Percentiles rank a stretch among this genome's conserved stretches.
Conservation (phyloP, 1,284 basidiomycete genomes). For the Ceratobasidium sp. region DNA sequence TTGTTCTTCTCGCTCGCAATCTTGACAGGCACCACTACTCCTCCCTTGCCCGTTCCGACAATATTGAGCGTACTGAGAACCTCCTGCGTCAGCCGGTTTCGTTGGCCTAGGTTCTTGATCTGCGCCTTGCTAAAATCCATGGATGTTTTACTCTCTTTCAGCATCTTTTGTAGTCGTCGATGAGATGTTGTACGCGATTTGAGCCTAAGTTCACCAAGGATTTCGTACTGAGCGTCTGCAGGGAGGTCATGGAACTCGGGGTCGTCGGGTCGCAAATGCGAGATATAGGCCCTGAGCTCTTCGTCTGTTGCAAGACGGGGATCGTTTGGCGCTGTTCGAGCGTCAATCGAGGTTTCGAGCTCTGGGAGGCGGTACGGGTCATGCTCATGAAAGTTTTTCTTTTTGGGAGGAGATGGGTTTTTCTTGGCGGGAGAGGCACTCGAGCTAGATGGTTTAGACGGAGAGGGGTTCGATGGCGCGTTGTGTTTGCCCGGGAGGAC, state of each 20-base stretch:
- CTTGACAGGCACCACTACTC: constrained; percentile 88
- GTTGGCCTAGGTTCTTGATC: constrained; percentile 86
- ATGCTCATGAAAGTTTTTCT: constrained; percentile 68
- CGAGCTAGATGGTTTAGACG: constrained; percentile 53
- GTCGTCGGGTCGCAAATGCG: constrained; percentile 91
- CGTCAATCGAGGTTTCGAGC: constrained; percentile 58
- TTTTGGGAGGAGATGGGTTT: constrained; percentile 49
- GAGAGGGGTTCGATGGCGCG: constrained; percentile 43
- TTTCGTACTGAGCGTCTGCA: constrained; percentile 97
- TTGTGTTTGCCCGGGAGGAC: constrained; percentile 55
- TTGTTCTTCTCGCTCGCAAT: constrained; percentile 94
- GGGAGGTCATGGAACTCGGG: constrained; percentile 95
- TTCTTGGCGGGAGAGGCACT: constrained; percentile 61
- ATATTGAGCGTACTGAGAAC: constrained; percentile 93
- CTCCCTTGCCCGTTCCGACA: constrained; percentile 78
- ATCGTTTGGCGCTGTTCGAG: constrained; percentile 66
- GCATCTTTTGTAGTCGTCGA: constrained; percentile 90
- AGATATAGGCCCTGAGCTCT: constrained; percentile 88
- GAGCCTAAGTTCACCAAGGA: constrained; percentile 92
- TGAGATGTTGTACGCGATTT: constrained; percentile 95
- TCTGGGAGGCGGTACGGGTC: constrained; percentile 87
- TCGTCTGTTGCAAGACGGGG: constrained; percentile 93
- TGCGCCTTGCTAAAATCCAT: constrained; percentile 97
- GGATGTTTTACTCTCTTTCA: constrained; percentile 79
- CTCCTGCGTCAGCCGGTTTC: constrained; percentile 94